phyloP scores from a whole-genome alignment of 441 rosid genomes.

The Gossypium trilobum region DNA sequence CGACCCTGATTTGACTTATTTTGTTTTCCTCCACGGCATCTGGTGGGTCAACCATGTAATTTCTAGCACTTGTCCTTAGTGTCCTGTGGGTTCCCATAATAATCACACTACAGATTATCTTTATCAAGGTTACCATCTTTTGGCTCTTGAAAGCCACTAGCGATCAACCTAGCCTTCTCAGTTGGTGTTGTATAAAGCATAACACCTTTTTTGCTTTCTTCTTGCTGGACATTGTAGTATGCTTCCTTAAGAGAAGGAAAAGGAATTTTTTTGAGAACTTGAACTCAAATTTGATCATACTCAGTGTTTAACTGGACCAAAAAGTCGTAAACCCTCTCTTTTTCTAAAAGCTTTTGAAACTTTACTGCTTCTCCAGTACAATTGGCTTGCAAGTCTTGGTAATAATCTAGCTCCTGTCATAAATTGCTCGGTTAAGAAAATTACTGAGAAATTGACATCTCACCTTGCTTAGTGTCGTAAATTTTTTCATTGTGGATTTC shows the following conservation, averaged over 20 bases:
- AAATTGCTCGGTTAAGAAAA: background rate
- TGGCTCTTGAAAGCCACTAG: background rate
- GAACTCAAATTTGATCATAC: background rate
- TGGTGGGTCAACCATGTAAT: background rate
- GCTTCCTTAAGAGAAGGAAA: background rate
- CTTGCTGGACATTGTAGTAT: background rate
- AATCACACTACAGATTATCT: background rate
- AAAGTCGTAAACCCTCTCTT: background rate
- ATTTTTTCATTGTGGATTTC: background rate
- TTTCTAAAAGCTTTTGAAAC: background rate
- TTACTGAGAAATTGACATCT: background rate
- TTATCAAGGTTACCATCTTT: background rate
- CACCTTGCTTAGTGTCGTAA: background rate
- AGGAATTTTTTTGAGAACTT: background rate
- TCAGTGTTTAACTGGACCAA: background rate
- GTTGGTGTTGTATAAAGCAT: background rate
- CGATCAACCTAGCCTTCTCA: background rate
- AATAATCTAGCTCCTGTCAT: background rate
- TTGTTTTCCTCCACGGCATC: background rate
- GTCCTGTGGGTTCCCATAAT: background rate
- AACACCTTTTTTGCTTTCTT: background rate
- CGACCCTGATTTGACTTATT: background rate
- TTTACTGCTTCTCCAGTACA: background rate
- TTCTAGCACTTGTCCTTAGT: background rate
- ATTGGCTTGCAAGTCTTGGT: background rate